These are phyloP conservation scores for Pichia terricola DNA, from an alignment of 1,139 yeast genomes.

Conservation along the genomic window DNA sequence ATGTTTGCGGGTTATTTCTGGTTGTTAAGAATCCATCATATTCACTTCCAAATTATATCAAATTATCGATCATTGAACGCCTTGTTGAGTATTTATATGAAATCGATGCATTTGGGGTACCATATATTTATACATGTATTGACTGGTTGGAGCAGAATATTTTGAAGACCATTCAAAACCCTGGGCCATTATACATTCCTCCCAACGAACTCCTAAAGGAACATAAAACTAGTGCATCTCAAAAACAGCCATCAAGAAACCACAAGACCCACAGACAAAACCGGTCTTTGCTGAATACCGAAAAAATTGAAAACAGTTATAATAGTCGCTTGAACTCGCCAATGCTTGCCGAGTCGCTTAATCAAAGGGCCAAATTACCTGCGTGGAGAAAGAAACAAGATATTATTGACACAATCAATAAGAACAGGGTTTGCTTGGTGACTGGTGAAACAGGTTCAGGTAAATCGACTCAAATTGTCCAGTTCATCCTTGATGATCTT, in stretches of 20 bases:
- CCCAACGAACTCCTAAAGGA: neutral
- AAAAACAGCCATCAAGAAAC: neutral
- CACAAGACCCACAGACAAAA: no score
- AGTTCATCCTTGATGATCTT: conserved; percentile 68
- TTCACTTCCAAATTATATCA: conserved; percentile 65
- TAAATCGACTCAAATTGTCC: conserved; percentile 87
- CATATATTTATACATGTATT: conserved; percentile 52
- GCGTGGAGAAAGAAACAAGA: conserved; percentile 67
- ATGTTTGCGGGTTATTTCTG: conserved; percentile 54
- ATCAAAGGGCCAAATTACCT: conserved; percentile 51
- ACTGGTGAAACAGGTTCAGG: conserved; percentile 99
- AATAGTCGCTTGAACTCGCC: conserved; percentile 11
- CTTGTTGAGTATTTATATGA: conserved; percentile 33
- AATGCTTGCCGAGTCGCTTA: conserved; percentile 29
- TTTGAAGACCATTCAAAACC: conserved; percentile 48
- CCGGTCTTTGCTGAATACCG: conserved; percentile 8
- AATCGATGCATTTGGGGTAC: conserved; percentile 51
- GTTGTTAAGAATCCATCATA: conserved; percentile 37
- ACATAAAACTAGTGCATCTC: no score
- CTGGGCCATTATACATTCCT: conserved; percentile 54
- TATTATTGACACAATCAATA: conserved; percentile 45
- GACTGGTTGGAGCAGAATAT: conserved; percentile 72
- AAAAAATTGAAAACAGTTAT: conserved; percentile 21
- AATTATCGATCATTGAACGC: conserved; percentile 49
- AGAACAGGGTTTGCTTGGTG: conserved; percentile 59